phyloP scores from a whole-genome alignment of 208 protist genomes.

The Zelonia costaricensis region DNA sequence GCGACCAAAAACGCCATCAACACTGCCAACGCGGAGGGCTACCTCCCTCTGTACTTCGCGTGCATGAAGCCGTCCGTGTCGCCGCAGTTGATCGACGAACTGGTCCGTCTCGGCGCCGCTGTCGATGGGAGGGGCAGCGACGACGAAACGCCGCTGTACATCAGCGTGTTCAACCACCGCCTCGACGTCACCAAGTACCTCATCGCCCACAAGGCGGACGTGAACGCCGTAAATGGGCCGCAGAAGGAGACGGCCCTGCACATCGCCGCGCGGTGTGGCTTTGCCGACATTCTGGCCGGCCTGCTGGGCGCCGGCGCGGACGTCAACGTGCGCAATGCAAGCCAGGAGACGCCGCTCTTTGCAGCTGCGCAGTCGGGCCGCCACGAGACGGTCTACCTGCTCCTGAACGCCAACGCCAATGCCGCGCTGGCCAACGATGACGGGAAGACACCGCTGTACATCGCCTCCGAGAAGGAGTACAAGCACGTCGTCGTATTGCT shows the following conservation, averaged over 20 bases:
- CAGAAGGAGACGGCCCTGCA: constrained; percentile 78
- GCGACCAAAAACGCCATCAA: constrained; percentile 27
- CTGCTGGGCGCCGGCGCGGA: constrained; percentile 51
- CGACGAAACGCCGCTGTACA: constrained; percentile 81
- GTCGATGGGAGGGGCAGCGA: constrained; percentile 66
- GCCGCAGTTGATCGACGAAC: constrained; percentile 37
- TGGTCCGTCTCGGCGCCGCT: constrained; percentile 59
- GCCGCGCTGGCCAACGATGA: constrained; percentile 66
- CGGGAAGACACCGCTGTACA: constrained; percentile 80
- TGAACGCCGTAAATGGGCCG: constrained; percentile 57
- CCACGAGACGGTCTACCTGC: constrained; percentile 65
- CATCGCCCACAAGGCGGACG: constrained; percentile 55
- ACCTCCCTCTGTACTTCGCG: constrained; percentile 81
- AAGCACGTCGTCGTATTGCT: constrained; percentile 84
- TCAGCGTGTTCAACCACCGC: constrained; percentile 75
- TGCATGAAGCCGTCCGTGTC: constrained; percentile 76
- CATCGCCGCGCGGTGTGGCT: constrained; percentile 56
- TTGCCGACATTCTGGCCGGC: constrained; percentile 42
- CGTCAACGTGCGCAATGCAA: constrained; percentile 69
- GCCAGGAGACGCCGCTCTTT: constrained; percentile 81
- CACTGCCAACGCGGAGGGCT: constrained; percentile 51
- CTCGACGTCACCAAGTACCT: constrained; percentile 64
- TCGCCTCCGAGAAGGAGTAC: constrained; percentile 83
- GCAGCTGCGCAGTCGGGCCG: constrained; percentile 62
- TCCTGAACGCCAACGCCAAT: constrained; percentile 67